Percentiles rank a stretch among this genome's conserved stretches.
phyloP scores from a whole-genome alignment of 2,329 filamentous ascomycete genomes.

The Lasiodiplodia sp. region DNA sequence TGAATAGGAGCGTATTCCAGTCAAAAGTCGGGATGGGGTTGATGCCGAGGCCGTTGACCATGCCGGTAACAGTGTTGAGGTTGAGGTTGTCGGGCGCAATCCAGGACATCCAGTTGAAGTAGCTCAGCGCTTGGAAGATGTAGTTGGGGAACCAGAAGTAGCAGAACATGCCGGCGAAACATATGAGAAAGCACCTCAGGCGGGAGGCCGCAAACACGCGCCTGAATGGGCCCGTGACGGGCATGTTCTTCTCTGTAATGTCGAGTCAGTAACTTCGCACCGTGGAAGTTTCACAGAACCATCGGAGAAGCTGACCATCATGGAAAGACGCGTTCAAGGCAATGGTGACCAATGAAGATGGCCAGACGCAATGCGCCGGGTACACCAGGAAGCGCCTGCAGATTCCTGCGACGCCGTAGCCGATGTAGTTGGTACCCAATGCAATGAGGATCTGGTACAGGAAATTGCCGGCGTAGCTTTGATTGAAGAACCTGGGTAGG shows the following conservation, averaged over 20 bases:
- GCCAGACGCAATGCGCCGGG: conserved; percentile 32
- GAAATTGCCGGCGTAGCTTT: conserved; percentile 57
- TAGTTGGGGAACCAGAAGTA: conserved; percentile 61
- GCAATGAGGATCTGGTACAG: conserved; percentile 65
- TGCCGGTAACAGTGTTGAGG: conserved; percentile 77
- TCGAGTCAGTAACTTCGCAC: conserved; percentile 50
- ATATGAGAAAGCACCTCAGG: conserved; percentile 69
- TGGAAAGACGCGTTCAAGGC: conserved; percentile 48
- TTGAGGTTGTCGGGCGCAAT: conserved; percentile 71
- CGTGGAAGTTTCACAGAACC: conserved; percentile 37
- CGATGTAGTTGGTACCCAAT: conserved; percentile 71
- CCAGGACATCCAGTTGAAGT: conserved; percentile 73
- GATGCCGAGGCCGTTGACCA: conserved; percentile 70
- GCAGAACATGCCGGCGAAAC: conserved; percentile 60
- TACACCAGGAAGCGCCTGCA: conserved; percentile 41
- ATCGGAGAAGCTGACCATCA: conserved; percentile 76
- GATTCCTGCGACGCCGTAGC: conserved; percentile 38
- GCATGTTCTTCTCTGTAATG: conserved; percentile 64
- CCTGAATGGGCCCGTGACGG: conserved; percentile 53
- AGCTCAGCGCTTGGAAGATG: conserved; percentile 72
- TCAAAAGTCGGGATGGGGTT: conserved; percentile 75
- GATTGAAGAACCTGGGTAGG: conserved; percentile 60
- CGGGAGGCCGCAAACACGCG: conserved; percentile 70
- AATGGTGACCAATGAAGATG: conserved; percentile 31
- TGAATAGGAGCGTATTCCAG: conserved; percentile 61